These are phyloP conservation scores for Fusarium nygamai DNA, from an alignment of 2,329 filamentous ascomycete genomes.

Conservation along the genomic window DNA sequence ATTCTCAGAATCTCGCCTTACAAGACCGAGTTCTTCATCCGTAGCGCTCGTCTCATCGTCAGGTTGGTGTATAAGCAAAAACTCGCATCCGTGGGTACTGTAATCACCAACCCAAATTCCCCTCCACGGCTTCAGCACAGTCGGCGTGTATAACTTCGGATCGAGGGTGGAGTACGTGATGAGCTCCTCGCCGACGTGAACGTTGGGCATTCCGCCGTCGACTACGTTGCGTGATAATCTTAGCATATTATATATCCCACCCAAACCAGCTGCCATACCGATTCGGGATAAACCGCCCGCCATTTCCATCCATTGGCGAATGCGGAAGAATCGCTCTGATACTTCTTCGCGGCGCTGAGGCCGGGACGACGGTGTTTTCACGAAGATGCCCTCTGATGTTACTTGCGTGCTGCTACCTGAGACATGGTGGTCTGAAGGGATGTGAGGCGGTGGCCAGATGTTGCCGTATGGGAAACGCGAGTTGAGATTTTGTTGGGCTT, in stretches of 20 bases:
- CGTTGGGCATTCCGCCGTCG: slow-evolving; percentile 45
- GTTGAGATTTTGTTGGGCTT: slow-evolving; percentile 45
- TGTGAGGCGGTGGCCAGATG: slow-evolving; percentile 80
- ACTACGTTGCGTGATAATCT: slow-evolving; percentile 24
- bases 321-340: slow-evolving; percentile 75
- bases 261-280: slow-evolving; percentile 41
- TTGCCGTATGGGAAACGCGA: slow-evolving; percentile 56
- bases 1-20: slow-evolving; percentile 54
- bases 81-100: slow-evolving; percentile 87
- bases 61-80: slow-evolving; percentile 82
- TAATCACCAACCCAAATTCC: slow-evolving; percentile 96
- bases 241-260: slow-evolving; percentile 30
- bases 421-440: slow-evolving; percentile 71
- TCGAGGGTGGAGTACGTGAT: slow-evolving; percentile 78
- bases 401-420: slow-evolving; percentile 43
- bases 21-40: slow-evolving; percentile 54
- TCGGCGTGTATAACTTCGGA: slow-evolving; percentile 80
- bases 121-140: slow-evolving; percentile 80
- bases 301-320: slow-evolving; percentile 82
- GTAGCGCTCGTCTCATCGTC: slow-evolving; percentile 53
- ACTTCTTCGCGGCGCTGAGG: slow-evolving; percentile 67
- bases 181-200: slow-evolving; percentile 64
- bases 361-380: slow-evolving; percentile 42
- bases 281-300: slow-evolving; percentile 46
- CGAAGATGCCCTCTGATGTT: slow-evolving; percentile 36